Percentiles rank a stretch among this genome's conserved stretches.
Conservation (phyloP, 495 filamentous ascomycete genomes). For the Corynascus novoguineensis region DNA sequence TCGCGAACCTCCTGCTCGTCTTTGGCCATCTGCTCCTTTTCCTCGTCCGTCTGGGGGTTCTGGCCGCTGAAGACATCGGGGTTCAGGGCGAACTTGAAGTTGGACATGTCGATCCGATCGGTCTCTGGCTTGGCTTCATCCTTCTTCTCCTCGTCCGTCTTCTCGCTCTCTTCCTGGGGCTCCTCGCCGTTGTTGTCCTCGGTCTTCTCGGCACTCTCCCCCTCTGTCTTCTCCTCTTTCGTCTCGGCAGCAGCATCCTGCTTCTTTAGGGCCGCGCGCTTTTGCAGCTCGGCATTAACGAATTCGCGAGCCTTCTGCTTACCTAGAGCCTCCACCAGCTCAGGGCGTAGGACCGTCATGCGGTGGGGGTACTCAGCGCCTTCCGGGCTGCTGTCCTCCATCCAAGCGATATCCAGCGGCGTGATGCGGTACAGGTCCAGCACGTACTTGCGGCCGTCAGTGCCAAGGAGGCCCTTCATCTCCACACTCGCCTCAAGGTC, state of each 20-base stretch:
- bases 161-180: slow-evolving; percentile 32
- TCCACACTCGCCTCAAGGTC: slow-evolving; percentile 95
- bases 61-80: slow-evolving; percentile 95
- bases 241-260: slow-evolving; percentile 15
- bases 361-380: slow-evolving; percentile 76
- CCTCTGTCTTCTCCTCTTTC: slow-evolving; percentile 18
- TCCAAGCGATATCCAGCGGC: slow-evolving; percentile 84
- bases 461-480: slow-evolving; percentile 96
- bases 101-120: slow-evolving; percentile 69
- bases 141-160: slow-evolving; percentile 21
- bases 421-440: slow-evolving; percentile 94
- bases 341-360: slow-evolving; percentile 86
- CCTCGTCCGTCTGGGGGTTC: slow-evolving; percentile 78
- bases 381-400: slow-evolving; percentile 58
- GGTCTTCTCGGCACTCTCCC: slow-evolving; percentile 12
- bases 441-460: slow-evolving; percentile 94
- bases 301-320: slow-evolving; percentile 82
- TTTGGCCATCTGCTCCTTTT: slow-evolving; percentile 74
- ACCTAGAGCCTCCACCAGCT: slow-evolving; percentile 80
- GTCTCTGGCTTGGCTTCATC: slow-evolving; percentile 31
- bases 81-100: slow-evolving; percentile 82
- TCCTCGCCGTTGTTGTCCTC: slow-evolving; percentile 23
- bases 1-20: slow-evolving; percentile 87
- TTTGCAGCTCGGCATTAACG: slow-evolving; percentile 66
- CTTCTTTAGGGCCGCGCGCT: slow-evolving; percentile 40